Conservation (phyloP, 2,329 filamentous ascomycete genomes). For the Fusarium incarnatum region DNA sequence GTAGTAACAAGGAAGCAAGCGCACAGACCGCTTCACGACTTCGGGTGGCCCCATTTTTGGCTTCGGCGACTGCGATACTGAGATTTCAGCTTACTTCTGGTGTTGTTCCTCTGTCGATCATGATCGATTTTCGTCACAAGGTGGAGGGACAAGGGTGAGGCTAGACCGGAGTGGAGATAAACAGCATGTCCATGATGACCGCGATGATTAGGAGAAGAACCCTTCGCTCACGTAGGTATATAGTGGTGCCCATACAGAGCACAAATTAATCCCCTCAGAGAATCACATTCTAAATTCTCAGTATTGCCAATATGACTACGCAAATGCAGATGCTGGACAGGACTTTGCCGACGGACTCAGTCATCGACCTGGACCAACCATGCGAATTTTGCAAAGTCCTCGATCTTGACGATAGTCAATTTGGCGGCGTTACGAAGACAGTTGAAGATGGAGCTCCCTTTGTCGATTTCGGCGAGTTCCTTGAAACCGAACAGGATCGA, state of each 20-base stretch:
- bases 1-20: neutral
- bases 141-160: neutral
- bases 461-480: neutral
- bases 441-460: neutral
- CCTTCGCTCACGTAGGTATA: too few relatives aligned
- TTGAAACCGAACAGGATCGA: neutral
- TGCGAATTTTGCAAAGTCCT: neutral
- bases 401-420: neutral
- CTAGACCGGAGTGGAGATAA: neutral
- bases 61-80: neutral
- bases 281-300: too few relatives aligned
- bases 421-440: neutral
- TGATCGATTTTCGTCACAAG: too few relatives aligned
- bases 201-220: too few relatives aligned
- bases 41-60: rapidly evolving
- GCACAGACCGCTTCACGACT: neutral
- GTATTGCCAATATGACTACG: rapidly evolving
- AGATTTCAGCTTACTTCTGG: neutral
- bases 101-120: neutral
- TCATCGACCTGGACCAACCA: neutral
- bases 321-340: neutral
- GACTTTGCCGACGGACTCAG: neutral
- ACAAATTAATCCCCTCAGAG: too few relatives aligned
- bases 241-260: too few relatives aligned
- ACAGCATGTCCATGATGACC: too few relatives aligned